These are phyloP conservation scores for Apiospora arundinis DNA, from an alignment of 2,329 filamentous ascomycete species.

Conservation along the genomic window DNA sequence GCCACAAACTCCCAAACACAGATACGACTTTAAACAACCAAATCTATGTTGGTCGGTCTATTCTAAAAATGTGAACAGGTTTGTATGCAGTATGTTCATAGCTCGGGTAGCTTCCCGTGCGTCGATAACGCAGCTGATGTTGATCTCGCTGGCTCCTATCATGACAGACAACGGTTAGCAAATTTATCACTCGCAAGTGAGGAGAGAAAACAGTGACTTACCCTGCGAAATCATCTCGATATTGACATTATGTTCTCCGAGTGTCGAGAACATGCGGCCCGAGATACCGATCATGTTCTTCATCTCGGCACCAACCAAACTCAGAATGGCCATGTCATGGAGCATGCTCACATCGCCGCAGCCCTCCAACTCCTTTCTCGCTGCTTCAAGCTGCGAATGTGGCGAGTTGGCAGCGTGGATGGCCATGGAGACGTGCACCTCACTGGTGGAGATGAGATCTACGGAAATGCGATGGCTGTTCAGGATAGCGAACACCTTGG, in stretches of 20 bases:
- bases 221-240: conserved; percentile 99
- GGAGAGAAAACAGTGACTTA: conserved; percentile 47
- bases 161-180: conserved; percentile 25
- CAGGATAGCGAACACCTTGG: conserved; percentile 89
- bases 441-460: conserved; percentile 93
- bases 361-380: conserved; percentile 74
- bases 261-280: conserved; percentile 91
- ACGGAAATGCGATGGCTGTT: conserved; percentile 88
- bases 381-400: conserved; percentile 68
- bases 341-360: conserved; percentile 92
- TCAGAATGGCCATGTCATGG: conserved; percentile 92
- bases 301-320: conserved; percentile 92
- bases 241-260: conserved; percentile 93
- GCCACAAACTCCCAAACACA: conserved; percentile 12
- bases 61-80: conserved; percentile 94
- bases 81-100: conserved; percentile 95
- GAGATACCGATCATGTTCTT: conserved; percentile 97
- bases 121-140: conserved; percentile 97
- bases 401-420: conserved; percentile 79
- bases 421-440: conserved; percentile 97
- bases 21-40: not conserved
- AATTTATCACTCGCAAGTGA: not conserved
- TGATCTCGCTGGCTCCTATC: conserved; percentile 94
- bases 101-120: conserved; percentile 89
- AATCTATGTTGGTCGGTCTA: conserved; percentile 44